A percentile compares a stretch with the other conserved stretches of the same genome.
phyloP scores from a whole-genome alignment of 176 grass and related monocot genomes.

The Puccinellia tenuiflora region DNA sequence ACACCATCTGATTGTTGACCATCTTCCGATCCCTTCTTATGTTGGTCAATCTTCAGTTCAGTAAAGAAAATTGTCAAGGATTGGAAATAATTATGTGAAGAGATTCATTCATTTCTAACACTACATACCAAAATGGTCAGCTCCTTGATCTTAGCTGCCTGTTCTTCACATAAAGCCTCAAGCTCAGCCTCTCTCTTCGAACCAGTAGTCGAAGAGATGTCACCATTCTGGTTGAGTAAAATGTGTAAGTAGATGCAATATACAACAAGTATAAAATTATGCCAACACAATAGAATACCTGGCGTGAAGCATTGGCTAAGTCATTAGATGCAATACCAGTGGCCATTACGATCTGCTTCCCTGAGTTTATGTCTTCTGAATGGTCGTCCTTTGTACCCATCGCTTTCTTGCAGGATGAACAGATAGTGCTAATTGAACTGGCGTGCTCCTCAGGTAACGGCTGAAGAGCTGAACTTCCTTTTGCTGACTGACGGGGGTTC shows the following conservation, averaged over 20 bases:
- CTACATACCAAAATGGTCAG: conserved; percentile 54
- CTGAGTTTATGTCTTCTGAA: conserved; percentile 25
- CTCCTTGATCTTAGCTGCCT: conserved; percentile 69
- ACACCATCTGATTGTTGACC: conserved; percentile 25
- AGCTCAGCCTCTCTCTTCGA: conserved; percentile 72
- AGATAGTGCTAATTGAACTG: conserved; percentile 39
- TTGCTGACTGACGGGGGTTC: conserved; percentile 52
- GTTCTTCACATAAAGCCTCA: conserved; percentile 82
- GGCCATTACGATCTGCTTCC: conserved; percentile 45
- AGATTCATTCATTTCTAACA: background rate
- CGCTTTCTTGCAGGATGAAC: conserved; percentile 75
- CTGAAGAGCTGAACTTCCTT: conserved; percentile 34
- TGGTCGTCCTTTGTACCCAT: conserved; percentile 35
- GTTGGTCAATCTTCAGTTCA: conserved; percentile 58
- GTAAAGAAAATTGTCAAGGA: conserved; percentile 16
- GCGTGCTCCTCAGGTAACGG: conserved; percentile 13
- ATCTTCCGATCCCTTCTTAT: conserved; percentile 34
- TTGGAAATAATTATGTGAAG: background rate
- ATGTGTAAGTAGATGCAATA: background rate
- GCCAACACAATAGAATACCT: conserved; percentile 28
- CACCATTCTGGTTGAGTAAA: conserved; percentile 33
- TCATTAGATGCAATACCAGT: background rate
- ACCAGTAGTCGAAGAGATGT: conserved; percentile 2
- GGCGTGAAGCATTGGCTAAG: background rate
- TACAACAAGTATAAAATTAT: background rate